Evolutionary conservation across 495 filamentous ascomycete genomes (phyloP).

Genomic region (Podospora didyma): DNA sequence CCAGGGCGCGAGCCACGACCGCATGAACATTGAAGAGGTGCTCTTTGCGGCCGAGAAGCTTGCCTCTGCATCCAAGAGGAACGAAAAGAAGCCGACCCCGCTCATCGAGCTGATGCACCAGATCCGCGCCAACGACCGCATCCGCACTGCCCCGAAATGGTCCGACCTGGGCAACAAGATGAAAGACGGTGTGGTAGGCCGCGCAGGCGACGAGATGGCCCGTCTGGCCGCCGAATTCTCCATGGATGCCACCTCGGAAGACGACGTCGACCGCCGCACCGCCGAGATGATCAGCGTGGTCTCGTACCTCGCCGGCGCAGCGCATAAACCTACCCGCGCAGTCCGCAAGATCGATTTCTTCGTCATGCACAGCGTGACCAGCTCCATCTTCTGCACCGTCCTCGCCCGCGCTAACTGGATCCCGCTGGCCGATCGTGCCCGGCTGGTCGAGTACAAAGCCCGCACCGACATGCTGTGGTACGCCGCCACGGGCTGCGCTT

Average conservation of each 20-base stretch:
- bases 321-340: conserved; percentile 25
- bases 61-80: conserved; percentile 14
- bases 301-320: conserved; percentile 22
- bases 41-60: conserved; percentile 12
- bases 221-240: conserved; percentile 16
- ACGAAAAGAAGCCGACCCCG: background rate
- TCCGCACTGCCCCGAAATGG: conserved; percentile 15
- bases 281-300: conserved; percentile 30
- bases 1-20: conserved; percentile 30
- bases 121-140: conserved; percentile 16
- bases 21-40: conserved; percentile 15
- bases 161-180: conserved; percentile 15
- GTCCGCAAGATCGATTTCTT: conserved; percentile 38
- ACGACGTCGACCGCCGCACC: conserved; percentile 21
- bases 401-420: conserved; percentile 30
- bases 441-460: conserved; percentile 35
- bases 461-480: conserved; percentile 35
- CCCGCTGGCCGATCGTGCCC: conserved; percentile 19
- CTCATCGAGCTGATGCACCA: conserved; percentile 15
- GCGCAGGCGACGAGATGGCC: conserved; percentile 23
- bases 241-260: conserved; percentile 15
- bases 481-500: conserved; percentile 23
- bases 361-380: conserved; percentile 38
- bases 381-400: conserved; percentile 27
- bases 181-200: conserved; percentile 24